Evolutionary conservation across 2,329 filamentous ascomycete species (phyloP).

Genomic region (Phialophora chinensis): DNA sequence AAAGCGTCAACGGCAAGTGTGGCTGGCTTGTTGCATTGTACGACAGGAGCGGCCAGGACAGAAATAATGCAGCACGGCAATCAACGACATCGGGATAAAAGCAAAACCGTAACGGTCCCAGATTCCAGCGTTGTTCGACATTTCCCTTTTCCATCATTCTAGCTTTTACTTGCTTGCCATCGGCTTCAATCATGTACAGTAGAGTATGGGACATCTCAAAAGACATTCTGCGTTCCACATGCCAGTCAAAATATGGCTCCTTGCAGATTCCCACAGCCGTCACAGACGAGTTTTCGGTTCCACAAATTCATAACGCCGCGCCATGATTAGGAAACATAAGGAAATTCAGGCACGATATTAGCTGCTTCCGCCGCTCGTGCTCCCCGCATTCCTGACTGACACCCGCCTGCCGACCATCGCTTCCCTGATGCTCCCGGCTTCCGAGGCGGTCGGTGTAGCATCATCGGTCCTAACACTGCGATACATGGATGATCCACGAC

Average conservation of each 20-base stretch:
- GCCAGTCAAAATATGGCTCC: slow-evolving; percentile 4
- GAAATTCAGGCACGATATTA: slow-evolving; percentile 13
- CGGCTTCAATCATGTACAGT: slow-evolving; percentile 23
- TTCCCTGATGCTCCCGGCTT: slow-evolving; percentile 37
- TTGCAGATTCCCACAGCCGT: slow-evolving; percentile 13
- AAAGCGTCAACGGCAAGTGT: not conserved
- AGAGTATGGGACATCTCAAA: slow-evolving; percentile 19
- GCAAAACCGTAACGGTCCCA: slow-evolving; percentile 1
- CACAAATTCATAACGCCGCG: slow-evolving; percentile 20
- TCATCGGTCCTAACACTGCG: slow-evolving; percentile 32
- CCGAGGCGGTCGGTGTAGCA: slow-evolving; percentile 22
- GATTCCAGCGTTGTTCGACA: slow-evolving; percentile 12
- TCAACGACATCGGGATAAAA: not conserved
- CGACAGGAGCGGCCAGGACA: slow-evolving; percentile 11
- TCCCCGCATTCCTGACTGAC: slow-evolving; percentile 28
- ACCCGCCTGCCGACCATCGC: slow-evolving; percentile 36
- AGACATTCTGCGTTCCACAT: slow-evolving; percentile 24
- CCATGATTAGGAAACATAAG: slow-evolving; percentile 23
- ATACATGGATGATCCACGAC: slow-evolving; percentile 36
- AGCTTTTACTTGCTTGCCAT: slow-evolving; percentile 15
- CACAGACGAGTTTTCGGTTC: slow-evolving; percentile 7
- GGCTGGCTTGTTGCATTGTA: slow-evolving; percentile 5
- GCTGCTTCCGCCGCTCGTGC: slow-evolving; percentile 15
- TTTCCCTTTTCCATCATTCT: slow-evolving; percentile 19
- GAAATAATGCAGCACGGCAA: not conserved